Percentiles rank a stretch among this genome's conserved stretches.
phyloP scores from a whole-genome alignment of 495 filamentous ascomycete species.

The Aspergillus biplanus region DNA sequence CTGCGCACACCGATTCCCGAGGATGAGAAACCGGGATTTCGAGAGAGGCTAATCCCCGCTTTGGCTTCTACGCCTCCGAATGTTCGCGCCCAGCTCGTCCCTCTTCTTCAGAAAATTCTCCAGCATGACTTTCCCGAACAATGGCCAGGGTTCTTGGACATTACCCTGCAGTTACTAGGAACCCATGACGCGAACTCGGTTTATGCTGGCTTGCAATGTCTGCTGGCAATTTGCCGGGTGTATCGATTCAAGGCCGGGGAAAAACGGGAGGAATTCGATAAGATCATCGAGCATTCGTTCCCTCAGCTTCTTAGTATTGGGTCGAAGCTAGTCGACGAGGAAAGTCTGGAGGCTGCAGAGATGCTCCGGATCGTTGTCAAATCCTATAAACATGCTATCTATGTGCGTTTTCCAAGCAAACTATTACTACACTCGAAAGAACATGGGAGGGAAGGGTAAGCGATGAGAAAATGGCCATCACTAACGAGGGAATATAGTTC shows the following conservation, averaged over 20 bases:
- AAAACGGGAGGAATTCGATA: conserved; percentile 84
- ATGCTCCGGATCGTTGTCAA: conserved; percentile 96
- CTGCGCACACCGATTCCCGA: conserved; percentile 75
- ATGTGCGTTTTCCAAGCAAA: conserved; percentile 61
- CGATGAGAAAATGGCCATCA: conserved; percentile 8
- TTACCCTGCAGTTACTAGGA: conserved; percentile 83
- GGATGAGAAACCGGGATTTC: conserved; percentile 83
- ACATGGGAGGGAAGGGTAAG: conserved; percentile 22
- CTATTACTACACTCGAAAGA: background rate
- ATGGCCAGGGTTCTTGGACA: conserved; percentile 92
- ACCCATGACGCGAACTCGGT: conserved; percentile 82
- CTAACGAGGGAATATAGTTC: conserved; percentile 56
- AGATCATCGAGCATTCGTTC: conserved; percentile 88
- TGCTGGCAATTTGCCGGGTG: conserved; percentile 88
- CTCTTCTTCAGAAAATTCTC: conserved; percentile 91
- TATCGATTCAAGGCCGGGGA: conserved; percentile 91
- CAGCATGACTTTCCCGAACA: conserved; percentile 91
- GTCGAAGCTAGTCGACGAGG: conserved; percentile 83
- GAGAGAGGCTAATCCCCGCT: conserved; percentile 84
- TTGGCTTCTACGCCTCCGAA: conserved; percentile 77
- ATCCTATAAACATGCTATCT: conserved; percentile 95
- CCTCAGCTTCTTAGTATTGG: conserved; percentile 88
- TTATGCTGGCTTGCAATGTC: conserved; percentile 90
- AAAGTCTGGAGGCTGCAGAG: conserved; percentile 89
- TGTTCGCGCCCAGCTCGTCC: conserved; percentile 88